These are phyloP conservation scores for Ambrosia artemisiifolia DNA, from an alignment of 129 eudicot genomes.

Conservation along the genomic window DNA sequence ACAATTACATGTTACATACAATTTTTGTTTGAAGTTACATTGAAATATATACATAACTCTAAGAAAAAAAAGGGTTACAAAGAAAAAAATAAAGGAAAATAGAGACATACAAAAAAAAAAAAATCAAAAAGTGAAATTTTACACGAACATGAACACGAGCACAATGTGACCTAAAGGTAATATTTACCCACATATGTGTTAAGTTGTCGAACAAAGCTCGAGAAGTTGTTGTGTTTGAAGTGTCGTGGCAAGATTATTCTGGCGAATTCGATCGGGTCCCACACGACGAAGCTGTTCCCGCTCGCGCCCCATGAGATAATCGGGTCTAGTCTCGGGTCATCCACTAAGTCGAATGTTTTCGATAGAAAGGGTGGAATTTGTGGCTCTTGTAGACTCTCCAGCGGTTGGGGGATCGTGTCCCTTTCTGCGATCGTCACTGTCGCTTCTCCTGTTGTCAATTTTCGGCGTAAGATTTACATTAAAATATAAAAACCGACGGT, in stretches of 20 bases:
- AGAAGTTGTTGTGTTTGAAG: slow-evolving; percentile 93
- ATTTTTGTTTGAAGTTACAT: neutral
- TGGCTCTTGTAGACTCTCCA: slow-evolving; percentile 46
- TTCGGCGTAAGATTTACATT: neutral
- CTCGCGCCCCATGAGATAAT: slow-evolving; percentile 59
- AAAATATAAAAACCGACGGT: neutral
- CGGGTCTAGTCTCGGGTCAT: slow-evolving; percentile 54
- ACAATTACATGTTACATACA: neutral
- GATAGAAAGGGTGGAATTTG: slow-evolving; percentile 78
- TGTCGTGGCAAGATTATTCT: slow-evolving; percentile 58
- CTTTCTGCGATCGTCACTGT: slow-evolving; percentile 10
- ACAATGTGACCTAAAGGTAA: slow-evolving; percentile 2
- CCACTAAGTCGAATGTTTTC: slow-evolving; percentile 74
- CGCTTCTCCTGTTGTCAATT: neutral
- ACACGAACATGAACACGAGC: slow-evolving; percentile 14
- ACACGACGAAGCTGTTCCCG: slow-evolving; percentile 76
- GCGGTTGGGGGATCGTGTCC: slow-evolving; percentile 48
- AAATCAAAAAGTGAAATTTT: neutral
- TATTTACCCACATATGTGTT: slow-evolving; percentile 89
- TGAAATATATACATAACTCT: neutral
- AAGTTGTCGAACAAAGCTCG: slow-evolving; percentile 95
- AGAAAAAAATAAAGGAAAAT: neutral
- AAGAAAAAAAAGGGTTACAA: neutral
- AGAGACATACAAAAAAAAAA: neutral
- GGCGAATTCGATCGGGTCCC: slow-evolving; percentile 72